phyloP scores from a whole-genome alignment of 1,284 basidiomycete genomes.

The Pyrrhoderma noxium region DNA sequence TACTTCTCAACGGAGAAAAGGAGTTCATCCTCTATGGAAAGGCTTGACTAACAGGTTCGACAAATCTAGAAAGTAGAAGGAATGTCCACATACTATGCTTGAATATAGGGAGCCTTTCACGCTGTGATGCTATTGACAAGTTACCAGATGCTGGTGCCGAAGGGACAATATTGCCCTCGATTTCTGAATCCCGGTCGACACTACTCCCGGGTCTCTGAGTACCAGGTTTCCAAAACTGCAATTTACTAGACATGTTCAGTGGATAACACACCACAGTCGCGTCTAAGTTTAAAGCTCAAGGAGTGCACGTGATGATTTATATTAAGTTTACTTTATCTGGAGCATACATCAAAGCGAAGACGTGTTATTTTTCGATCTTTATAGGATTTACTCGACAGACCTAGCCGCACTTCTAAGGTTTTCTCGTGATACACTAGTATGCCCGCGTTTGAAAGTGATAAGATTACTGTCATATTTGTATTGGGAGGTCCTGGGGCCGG shows the following conservation, averaged over 20 bases:
- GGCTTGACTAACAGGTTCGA: not conserved
- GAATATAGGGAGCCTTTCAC: slow-evolving; percentile 80
- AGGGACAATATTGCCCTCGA: slow-evolving; percentile 61
- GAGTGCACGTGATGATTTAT: no score
- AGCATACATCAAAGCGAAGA: no score
- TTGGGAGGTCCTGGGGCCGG: slow-evolving; percentile 96
- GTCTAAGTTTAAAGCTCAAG: no score
- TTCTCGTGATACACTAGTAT: not conserved
- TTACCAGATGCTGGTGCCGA: slow-evolving; percentile 52
- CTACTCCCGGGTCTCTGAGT: slow-evolving; percentile 80
- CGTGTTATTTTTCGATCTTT: no score
- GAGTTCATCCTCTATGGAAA: slow-evolving; percentile 56
- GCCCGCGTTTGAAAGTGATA: slow-evolving; percentile 61
- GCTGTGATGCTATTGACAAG: slow-evolving; percentile 64
- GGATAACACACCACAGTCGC: no score
- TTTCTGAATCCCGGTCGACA: slow-evolving; percentile 76
- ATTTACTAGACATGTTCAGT: not conserved
- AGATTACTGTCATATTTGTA: slow-evolving; percentile 91
- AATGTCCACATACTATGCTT: slow-evolving; percentile 67
- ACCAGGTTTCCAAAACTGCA: slow-evolving; percentile 79
- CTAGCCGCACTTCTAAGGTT: no score
- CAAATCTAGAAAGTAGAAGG: slow-evolving; percentile 1
- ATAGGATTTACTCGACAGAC: no score
- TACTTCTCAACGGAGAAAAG: slow-evolving; percentile 80
- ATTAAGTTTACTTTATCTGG: no score